Evolutionary conservation across 495 filamentous ascomycete genomes (phyloP).

Genomic region (Penicillium ochrochloron): DNA sequence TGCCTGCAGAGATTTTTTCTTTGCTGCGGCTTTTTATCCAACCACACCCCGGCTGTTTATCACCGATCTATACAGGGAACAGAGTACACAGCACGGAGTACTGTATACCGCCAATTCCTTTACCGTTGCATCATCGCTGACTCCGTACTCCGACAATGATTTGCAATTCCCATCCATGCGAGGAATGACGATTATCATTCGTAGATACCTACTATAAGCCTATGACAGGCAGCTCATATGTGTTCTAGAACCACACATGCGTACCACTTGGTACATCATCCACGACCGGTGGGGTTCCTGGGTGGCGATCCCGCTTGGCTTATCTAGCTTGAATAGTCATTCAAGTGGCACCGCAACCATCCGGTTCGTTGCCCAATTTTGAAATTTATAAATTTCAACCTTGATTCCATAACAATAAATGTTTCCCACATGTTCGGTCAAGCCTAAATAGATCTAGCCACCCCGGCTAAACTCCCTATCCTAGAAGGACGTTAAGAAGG

Average conservation of each 20-base stretch:
- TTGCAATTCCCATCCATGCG: not conserved
- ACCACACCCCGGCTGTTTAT: not conserved
- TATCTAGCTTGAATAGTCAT: not conserved
- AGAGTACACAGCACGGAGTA: not conserved
- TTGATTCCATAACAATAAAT: too few species aligned
- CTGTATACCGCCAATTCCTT: not conserved
- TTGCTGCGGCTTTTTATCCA: not conserved
- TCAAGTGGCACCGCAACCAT: constrained; percentile 10
- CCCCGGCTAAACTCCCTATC: constrained; percentile 8
- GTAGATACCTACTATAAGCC: not conserved
- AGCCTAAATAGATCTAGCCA: constrained; percentile 17
- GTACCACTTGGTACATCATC: constrained; percentile 24
- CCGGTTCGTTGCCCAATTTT: constrained; percentile 14
- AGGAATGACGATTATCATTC: not conserved
- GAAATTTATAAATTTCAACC: not conserved
- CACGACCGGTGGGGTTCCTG: constrained; percentile 14
- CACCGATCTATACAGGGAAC: not conserved
- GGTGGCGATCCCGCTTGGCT: constrained; percentile 22
- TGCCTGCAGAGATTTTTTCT: constrained; percentile 1
- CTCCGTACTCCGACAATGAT: not conserved
- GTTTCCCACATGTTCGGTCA: not conserved
- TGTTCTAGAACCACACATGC: constrained; percentile 16
- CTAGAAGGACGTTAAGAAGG: not conserved
- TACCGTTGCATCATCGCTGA: not conserved
- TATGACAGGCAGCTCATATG: not conserved